Base-by-base conservation (phyloP, 2,329 filamentous ascomycete genomes). In the Colletotrichum chrysophilum region DNA sequence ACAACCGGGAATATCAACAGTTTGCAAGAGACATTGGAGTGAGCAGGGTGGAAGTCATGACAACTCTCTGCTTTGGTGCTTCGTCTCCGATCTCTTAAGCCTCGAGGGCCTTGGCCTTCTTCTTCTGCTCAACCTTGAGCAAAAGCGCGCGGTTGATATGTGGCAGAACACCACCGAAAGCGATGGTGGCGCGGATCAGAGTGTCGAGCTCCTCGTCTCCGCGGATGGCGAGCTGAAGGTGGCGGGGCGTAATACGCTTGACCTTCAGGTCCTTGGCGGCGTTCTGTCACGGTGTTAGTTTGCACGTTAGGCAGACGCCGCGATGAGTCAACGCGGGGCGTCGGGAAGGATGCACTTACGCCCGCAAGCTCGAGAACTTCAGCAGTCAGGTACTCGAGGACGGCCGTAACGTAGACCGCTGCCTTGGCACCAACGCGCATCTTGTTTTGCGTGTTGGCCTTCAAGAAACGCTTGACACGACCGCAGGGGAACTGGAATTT, bases 401-500 rank as follows among this genome's bases (percentile, higher is more conserved):
- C 97, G 58, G 97, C 97, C 66, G 97, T 98, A 78, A 98, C 95
- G 85, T 99, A 99, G 82, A 99, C 97, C 79, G 97, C 96, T 79
- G 97, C 97, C 91, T 98, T 98, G 83, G 96, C 97, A 82, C 97
- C 97, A 80, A 99, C 97, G 87, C 97, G 96, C 95, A 98, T 98
- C 91, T 98, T 98, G 89, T 98, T 97, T 86, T 98, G 97, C 66
- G 97, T 98, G 89, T 98, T 98, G 87, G 95, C 96, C 92, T 98
- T 98, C 85, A 99, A 91, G 90, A 98, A 98, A 89, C 97, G 96
- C 94, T 99, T 99, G 88, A 99, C 97, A 94, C 97, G 97, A 88
- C 97, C 97, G 86, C 97, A 99, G 77, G 97, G 97, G 86, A 99
- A 99, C 97, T 99, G 84, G 75, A 73, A 28, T 24, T 61, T 61